Base-by-base conservation (phyloP, 805 yeast species). In the Kazachstania bromeliacearum region DNA sequence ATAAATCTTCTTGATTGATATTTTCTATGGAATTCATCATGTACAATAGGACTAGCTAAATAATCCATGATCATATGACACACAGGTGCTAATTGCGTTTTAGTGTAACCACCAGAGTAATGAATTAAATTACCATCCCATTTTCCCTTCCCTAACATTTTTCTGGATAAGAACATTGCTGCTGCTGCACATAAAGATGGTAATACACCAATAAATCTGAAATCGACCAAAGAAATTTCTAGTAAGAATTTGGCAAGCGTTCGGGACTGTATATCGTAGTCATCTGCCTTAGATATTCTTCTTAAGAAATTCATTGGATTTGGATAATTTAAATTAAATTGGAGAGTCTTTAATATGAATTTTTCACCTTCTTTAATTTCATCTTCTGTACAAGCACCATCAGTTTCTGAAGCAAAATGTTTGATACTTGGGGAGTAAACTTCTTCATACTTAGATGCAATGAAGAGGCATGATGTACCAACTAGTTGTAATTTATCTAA, bases 361-460 rank as follows among this genome's bases (percentile, higher is more conserved):
- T 79, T 80, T 60, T 87, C 96, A 23, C 94, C 94, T 51, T 77
- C 82, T 46, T 85, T 69, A 34, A 87, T 83, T 51, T 83, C 94
- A 38, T 81, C 87, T 55, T 79, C 88, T 18, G 79, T 71, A 51
- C 78, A 81, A 1, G 87, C 82, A 36, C 89, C 87, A 56, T 82
- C 94, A 22, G 94, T 82, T 46, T 84, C 87, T 50, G 78, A 79
- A 0, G 95, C 85, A 59, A 83, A 88, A 62, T 84, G 83, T 47
- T 77, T 73, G 32, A 88, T 83, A 18, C 89, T 78, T 18, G 96
- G 96, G 3, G 88, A 75, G 52, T 81, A 83, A 31, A 87, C 94
- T 63, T 87, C 96, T 64, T 87, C 96, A 57, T 84, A 85, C 61
- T 87, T 87, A 12, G 95, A 87, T 28, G 95, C 95, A 47, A 85